Evolutionary conservation across 805 yeast species (phyloP), one percentile per base, ranked within the genome.

Genomic region (Isabelozyma heimii): DNA sequence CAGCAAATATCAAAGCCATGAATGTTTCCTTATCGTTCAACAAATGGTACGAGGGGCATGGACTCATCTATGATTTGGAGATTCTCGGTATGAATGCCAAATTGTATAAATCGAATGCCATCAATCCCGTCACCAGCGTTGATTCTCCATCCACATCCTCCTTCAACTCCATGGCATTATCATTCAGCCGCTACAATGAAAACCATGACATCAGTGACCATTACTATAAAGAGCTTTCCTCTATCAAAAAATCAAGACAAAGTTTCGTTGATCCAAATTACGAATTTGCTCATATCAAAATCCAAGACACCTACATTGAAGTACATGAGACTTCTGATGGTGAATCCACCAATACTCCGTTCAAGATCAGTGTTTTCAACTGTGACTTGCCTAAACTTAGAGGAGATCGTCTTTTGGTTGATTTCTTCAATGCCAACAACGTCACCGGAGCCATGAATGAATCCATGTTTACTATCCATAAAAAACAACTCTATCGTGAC

Each of bases 391-490:
- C 87, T 8, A 78, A 74, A 52, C 61, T 88, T 38, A 70, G 89
- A 40, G 76, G 83, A 8, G 74, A 78, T 47, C 77, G 86, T 73
- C 56, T 84, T 27, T 66, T 85, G 40, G 68, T 83, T 48, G 94
- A 88, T 62, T 75, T 87, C 47, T 77, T 87, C 66, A 84, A 83
- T 60, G 89, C 91, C 12, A 76, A 76, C 48, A 82, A 84, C 44
- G 82, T 85, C 30, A 82, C 87, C 13, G 95, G 95, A 0, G 81
- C 91, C 0, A 73, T 87, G 12, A 85, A 87, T 58, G 85, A 85
- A 47, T 82, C 94, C 1, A 72, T 88, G 64, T 87, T 87, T 66
- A 85, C 91, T 0, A 76, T 88, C 17, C 94, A 87, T 57, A 86
- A 86, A 60, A 80, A 87, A 56, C 92, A 87, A 59, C 77, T 79